Base-by-base conservation (phyloP, 495 filamentous ascomycete species). In the Daldinia decipiens region DNA sequence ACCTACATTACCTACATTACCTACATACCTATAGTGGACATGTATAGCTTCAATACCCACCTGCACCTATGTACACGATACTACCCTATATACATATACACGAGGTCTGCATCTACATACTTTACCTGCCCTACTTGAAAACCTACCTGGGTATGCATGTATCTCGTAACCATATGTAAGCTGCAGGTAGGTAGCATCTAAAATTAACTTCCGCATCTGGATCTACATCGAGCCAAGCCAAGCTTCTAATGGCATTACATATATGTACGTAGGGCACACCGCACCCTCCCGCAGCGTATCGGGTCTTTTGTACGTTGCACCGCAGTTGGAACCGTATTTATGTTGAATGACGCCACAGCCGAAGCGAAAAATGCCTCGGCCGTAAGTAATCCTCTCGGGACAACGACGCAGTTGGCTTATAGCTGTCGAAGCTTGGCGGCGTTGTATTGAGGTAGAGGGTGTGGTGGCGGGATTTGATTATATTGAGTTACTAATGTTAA, bases 231-330 rank as follows among this genome's bases (percentile, higher is more conserved):
- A 47, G 43, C 21, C 6, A 21, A 47, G 43, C 43, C 43, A 47
- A 47, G 43, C 43, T 11, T 17, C 21, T 2, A 24, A 24, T 2
- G 39, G 17, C 19, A 21, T 29, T 29, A 29, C 5, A 6, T 29
- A 29, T 6, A 29, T 3, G 27, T 29, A 29, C 5, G 5, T 21
- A 47, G 17, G 21, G 43, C n/a, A 47, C n/a, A 21, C 43, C n/a
- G 43, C n/a, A 24, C 43, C 43, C n/a, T 47, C 8, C 43, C 43
- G 17, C 17, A 47, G 17, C 43, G 5, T 47, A 19, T 13, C 43
- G 43, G 43, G 19, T 47, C 50, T 53, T 53, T 53, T n/a, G 26
- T 31, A 53, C 50, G 24, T 53, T 17, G 27, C 24, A 53, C 26
- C 13, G 19, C 19, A 52, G 47, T 24, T 51, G 9, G 24, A 24